Conservation (phyloP, 1,284 basidiomycete species). For the Tranzscheliella williamsii region DNA sequence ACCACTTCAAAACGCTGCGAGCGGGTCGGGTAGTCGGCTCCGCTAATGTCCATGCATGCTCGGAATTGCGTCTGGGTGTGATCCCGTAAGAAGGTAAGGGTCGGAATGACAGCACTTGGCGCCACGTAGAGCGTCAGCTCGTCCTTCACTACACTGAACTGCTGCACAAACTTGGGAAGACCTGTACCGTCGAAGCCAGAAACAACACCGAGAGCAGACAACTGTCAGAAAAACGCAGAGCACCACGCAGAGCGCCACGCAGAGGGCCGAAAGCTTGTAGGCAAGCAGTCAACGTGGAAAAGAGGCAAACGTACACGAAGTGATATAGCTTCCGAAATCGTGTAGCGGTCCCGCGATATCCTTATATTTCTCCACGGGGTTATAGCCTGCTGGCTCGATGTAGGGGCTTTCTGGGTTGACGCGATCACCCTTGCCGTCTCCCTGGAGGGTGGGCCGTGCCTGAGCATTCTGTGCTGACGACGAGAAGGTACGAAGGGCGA, state of each 20-base stretch:
- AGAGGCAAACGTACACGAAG: constrained; percentile 47
- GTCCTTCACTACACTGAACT: constrained; percentile 73
- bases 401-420: constrained; percentile 54
- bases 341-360: constrained; percentile 46
- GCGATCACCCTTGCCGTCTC: constrained; percentile 48
- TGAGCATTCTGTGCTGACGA: constrained; percentile 10
- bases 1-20: constrained; percentile 95
- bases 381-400: constrained; percentile 48
- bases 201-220: constrained; percentile 5
- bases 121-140: constrained; percentile 88
- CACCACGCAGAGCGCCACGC: too few relatives aligned
- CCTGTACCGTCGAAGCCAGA: constrained; percentile 15
- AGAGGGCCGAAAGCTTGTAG: neutral
- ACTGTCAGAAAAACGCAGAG: neutral
- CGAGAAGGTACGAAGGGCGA: constrained; percentile 19
- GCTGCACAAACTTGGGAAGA: constrained; percentile 59
- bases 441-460: constrained; percentile 20
- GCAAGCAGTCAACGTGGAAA: neutral
- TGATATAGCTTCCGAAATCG: constrained; percentile 58
- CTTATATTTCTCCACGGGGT: constrained; percentile 50
- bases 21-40: constrained; percentile 91
- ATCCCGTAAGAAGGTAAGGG: constrained; percentile 91
- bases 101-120: constrained; percentile 80
- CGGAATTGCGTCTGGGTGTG: constrained; percentile 97
- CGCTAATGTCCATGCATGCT: constrained; percentile 87